Conservation (phyloP, 2,329 filamentous ascomycete species). For the Xylaria sp. region DNA sequence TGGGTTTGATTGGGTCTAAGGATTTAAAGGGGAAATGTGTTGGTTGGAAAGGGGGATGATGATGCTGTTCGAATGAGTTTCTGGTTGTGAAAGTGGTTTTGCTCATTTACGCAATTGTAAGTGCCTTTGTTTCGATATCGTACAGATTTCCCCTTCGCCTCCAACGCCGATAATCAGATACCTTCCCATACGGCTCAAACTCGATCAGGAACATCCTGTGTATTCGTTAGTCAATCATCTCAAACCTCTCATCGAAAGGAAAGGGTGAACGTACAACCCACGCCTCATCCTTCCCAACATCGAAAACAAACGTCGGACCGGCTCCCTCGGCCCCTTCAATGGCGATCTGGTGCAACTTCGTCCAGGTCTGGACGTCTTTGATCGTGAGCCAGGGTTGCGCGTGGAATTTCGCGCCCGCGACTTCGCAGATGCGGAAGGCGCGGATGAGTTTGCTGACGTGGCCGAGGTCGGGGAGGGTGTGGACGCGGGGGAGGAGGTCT, state of each 20-base stretch:
- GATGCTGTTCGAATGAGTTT: no score
- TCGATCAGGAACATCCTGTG: background rate
- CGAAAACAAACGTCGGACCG: constrained; percentile 54
- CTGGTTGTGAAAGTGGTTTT: no score
- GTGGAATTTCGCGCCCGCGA: constrained; percentile 42
- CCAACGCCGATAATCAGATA: no score
- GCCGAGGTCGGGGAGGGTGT: constrained; percentile 63
- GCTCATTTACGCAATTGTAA: background rate
- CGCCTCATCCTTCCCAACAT: constrained; percentile 58
- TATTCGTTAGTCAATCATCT: background rate
- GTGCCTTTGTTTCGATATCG: no score
- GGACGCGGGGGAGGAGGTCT: constrained; percentile 45
- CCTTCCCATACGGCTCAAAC: no score
- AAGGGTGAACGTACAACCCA: constrained; percentile 45
- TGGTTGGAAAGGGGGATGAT: background rate
- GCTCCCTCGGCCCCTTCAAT: constrained; percentile 55
- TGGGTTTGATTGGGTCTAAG: no score
- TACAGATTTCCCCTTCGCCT: no score
- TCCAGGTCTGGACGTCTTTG: constrained; percentile 53
- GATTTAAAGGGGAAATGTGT: background rate
- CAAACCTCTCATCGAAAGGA: background rate
- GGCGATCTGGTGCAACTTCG: constrained; percentile 54
- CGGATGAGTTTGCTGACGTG: constrained; percentile 73
- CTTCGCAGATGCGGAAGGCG: constrained; percentile 60
- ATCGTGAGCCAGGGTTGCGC: constrained; percentile 47